These are phyloP conservation scores for Lentinula edodes DNA, from an alignment of 768 basidiomycete species.

Conservation along the genomic window DNA sequence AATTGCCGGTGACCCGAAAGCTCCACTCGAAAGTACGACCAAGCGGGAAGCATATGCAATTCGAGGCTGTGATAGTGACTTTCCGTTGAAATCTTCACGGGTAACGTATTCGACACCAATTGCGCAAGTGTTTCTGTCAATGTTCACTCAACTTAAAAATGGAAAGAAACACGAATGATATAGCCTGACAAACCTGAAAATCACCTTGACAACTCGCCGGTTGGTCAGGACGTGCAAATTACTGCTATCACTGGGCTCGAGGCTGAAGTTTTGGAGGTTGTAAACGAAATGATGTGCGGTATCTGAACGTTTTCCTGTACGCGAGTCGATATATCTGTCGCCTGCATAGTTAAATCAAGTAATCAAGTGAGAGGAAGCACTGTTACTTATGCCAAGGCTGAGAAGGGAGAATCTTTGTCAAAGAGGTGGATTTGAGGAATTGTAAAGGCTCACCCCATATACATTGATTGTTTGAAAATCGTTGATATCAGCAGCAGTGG, in stretches of 20 bases:
- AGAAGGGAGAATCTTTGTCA: background rate
- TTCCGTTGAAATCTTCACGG: constrained; percentile 4
- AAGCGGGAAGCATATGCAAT: constrained; percentile 20
- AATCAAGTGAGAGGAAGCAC: background rate
- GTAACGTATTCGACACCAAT: constrained; percentile 25
- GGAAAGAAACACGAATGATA: background rate
- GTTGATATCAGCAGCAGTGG: constrained; percentile 25
- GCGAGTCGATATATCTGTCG: constrained; percentile 32
- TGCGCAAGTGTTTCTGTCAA: constrained; percentile 11
- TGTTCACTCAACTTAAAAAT: background rate
- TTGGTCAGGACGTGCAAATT: constrained; percentile 12
- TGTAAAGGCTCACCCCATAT: constrained; percentile 23
- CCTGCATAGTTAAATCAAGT: constrained; percentile 1
- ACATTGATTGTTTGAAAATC: constrained; percentile 22
- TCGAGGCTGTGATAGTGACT: background rate
- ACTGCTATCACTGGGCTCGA: background rate
- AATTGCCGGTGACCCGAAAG: constrained; percentile 28
- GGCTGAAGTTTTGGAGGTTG: constrained; percentile 12
- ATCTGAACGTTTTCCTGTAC: constrained; percentile 34
- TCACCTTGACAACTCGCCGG: constrained; percentile 21
- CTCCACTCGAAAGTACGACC: constrained; percentile 24
- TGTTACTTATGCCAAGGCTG: background rate
- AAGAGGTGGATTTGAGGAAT: too few species aligned
- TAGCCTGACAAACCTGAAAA: constrained; percentile 19
- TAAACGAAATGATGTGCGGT: constrained; percentile 27